Base-by-base conservation (phyloP, 768 basidiomycete species). In the Suillus alpinus region DNA sequence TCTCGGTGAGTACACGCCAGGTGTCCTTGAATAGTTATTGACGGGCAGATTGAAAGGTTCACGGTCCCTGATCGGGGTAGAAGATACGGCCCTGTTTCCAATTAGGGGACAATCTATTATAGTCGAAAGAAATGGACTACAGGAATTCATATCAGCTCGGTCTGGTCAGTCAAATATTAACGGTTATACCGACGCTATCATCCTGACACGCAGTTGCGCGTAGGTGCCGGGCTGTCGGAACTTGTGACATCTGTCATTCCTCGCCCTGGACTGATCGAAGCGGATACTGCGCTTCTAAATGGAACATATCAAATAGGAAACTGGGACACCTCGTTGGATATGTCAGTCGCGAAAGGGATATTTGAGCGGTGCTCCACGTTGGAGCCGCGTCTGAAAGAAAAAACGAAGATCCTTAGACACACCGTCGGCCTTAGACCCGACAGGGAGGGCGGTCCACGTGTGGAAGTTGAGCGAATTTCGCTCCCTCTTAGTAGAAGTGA, bases 91-190 rank as follows among this genome's bases (percentile, higher is more conserved):
- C 23, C 76, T 93, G 29, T 85, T 84, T 68, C 92, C 93, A 0
- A 82, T 94, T 62, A 80, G 93, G 46, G 94, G 94, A 6, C 94
- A 96, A 75, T 89, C 90, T 0, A 86, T 94, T 13, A 71, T 94
- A n/a, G 78, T 95, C 20, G 73, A 83, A 41, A 89, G 89, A 4
- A 87, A 89, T 0, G 81, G 82, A 75, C 76, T 92, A 47, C 55
- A 75, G 41, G 75, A 78, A 59, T 76, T 68, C 57, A 46, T 77
- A 31, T 60, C 57, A 67, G 65, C 60, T 40, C 53, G 67, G n/a
- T 40, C 59, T 12, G 72, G 76, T 76, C 49, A 59, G 73, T 63
- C 23, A 2, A 23, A 41, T 31, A 58, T 37, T 23, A 29, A 50
- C 29, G 26, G 29, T 18, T 18, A 18, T 10, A 53, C 51, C 14